These are phyloP conservation scores for Inonotus obliquus DNA, from an alignment of 1,284 basidiomycete species.

Conservation along the genomic window DNA sequence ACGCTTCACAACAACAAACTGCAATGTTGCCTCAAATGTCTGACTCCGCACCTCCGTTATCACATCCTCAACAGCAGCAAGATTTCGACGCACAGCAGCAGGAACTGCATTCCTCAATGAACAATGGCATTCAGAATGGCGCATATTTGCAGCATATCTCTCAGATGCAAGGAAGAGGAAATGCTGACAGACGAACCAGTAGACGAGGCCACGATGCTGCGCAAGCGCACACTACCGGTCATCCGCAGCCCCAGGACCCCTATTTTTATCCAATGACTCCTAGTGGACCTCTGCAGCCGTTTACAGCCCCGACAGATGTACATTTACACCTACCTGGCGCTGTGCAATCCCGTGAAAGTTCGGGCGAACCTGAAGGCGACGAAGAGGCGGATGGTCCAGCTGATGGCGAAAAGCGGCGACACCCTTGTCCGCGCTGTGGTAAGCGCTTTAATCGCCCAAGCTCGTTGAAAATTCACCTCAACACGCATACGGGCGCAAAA, in stretches of 20 bases:
- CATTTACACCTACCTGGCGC: neutral
- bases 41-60: neutral
- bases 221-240: neutral
- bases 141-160: neutral
- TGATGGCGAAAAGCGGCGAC: conserved; percentile 23
- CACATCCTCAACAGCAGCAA: neutral
- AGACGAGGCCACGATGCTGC: neutral
- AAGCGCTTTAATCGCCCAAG: conserved; percentile 77
- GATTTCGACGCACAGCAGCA: neutral
- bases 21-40: neutral
- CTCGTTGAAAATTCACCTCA: conserved; percentile 68
- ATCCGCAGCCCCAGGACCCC: neutral
- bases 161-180: neutral
- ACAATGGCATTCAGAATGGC: neutral
- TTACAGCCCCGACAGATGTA: neutral
- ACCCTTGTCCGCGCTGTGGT: conserved; percentile 59
- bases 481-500: conserved; percentile 75
- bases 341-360: neutral
- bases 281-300: neutral
- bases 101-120: neutral
- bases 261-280: neutral
- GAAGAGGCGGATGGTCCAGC: conserved; percentile 34
- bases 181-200: neutral
- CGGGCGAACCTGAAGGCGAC: neutral
- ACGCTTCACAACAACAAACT: neutral